Conservation (phyloP, 306 rosid genomes). For the Datisca glomerata region DNA sequence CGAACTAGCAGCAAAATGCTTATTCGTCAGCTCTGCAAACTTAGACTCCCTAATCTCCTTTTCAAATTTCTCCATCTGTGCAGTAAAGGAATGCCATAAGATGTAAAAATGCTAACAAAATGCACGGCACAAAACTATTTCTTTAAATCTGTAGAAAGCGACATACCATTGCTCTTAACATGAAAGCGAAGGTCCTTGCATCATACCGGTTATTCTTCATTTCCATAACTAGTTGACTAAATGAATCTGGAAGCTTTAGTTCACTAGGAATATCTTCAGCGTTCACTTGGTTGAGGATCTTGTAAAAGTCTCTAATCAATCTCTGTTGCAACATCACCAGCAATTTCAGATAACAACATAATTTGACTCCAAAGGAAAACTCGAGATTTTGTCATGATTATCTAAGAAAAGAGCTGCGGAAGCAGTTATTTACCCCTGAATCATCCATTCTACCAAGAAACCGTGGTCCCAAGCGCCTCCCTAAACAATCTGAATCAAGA, state of each 20-base stretch:
- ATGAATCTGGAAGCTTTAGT: conserved; percentile 69
- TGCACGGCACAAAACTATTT: neutral
- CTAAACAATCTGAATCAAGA: conserved; percentile 75
- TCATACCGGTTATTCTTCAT: conserved; percentile 75
- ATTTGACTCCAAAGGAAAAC: neutral
- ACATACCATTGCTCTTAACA: conserved; percentile 84
- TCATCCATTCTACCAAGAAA: conserved; percentile 83
- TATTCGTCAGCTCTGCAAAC: conserved; percentile 81
- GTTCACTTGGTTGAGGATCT: conserved; percentile 69
- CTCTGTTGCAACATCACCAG: conserved; percentile 43
- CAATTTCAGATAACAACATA: conserved; percentile 1
- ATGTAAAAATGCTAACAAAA: neutral
- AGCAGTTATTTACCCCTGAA: conserved; percentile 62
- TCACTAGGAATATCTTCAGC: conserved; percentile 63
- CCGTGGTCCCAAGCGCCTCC: conserved; percentile 95
- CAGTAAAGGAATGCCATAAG: conserved; percentile 6
- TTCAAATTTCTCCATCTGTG: conserved; percentile 85
- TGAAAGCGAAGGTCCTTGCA: conserved; percentile 70
- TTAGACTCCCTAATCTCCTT: conserved; percentile 74
- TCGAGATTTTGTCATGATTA: neutral
- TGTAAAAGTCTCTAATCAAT: conserved; percentile 71
- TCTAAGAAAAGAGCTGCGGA: neutral
- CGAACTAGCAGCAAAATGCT: conserved; percentile 94
- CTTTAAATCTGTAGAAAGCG: neutral
- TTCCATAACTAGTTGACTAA: conserved; percentile 69